Evolutionary conservation across 495 filamentous ascomycete genomes (phyloP), one percentile per base, ranked within the genome.

Genomic region (Cladorrhinum samala): DNA sequence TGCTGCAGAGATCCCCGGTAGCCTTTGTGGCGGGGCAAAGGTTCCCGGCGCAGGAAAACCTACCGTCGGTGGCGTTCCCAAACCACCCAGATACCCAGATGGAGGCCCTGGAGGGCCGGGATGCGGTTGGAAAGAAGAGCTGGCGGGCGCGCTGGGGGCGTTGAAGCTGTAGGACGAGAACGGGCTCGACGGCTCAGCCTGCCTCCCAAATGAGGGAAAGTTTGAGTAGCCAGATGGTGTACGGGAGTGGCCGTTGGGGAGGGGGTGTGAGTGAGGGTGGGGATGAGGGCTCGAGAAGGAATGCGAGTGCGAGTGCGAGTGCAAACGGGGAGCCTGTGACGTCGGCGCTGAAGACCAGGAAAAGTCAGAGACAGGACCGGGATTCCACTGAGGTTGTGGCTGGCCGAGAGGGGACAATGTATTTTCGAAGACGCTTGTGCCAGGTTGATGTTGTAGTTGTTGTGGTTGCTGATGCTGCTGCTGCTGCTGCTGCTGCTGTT

Each of bases 241-340:
- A 41, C 25, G 16, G 55, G 37, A 45, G 42, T 21, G 42, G 13
- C 16, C 7, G 19, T 49, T 44, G 16, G 50, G 51, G 13, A 42
- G 19, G 7, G 47, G 23, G 18, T 47, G 23, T 16, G 43, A 25
- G 45, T 51, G 43, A 21, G 50, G 38, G 11, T 45, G 45, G 50
- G 36, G 46, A 40, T 50, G 47, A 21, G 9, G 47, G n/a, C n/a
- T n/a, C n/a, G n/a, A 40, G 30, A 21, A 21, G 19, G 42, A 45
- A 24, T 20, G 20, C 6, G 42, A 45, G 18, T 21, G 47, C 2
- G 47, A 50, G 46, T 23, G 25, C 9, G 27, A 49, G 30, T 37
- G 30, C 30, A 14, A 37, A 37, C 14, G 30, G 14, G 30, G 7
- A 37, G 30, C 7, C 30, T 7, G 14, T 37, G 30, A 37, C 14